Percentiles rank a stretch among this genome's conserved stretches.
Evolutionary conservation across 768 basidiomycete species (phyloP).

Genomic region (Daedaleopsis nitida): DNA sequence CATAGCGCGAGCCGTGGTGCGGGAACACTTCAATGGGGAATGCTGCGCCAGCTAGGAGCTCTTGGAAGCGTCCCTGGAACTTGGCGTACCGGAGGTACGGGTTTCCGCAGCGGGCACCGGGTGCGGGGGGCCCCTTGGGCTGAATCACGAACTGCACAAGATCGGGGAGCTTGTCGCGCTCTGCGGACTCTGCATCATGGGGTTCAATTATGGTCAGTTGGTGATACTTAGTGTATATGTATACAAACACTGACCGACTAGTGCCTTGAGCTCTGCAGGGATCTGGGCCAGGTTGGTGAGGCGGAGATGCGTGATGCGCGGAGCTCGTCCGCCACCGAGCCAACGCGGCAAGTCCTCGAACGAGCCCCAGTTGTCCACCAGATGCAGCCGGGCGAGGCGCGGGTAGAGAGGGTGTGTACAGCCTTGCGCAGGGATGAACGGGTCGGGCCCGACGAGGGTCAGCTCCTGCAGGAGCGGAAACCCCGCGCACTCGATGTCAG

Average conservation of each 20-base stretch:
- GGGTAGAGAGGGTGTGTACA: neutral
- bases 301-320: neutral
- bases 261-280: neutral
- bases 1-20: neutral
- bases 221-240: too few relatives aligned
- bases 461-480: neutral
- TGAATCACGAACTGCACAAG: neutral
- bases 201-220: too few relatives aligned
- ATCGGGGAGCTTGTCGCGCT: too few relatives aligned
- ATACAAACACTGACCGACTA: neutral
- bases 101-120: neutral
- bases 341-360: neutral
- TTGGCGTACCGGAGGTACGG: neutral
- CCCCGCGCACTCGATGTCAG: neutral
- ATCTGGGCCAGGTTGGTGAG: neutral
- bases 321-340: neutral
- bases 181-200: too few relatives aligned
- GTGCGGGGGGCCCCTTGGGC: neutral
- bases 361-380: neutral
- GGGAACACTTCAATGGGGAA: neutral
- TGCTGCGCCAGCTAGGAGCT: neutral
- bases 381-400: neutral
- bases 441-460: neutral
- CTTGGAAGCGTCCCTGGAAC: neutral
- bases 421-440: neutral